Evolutionary conservation across 805 yeast species (phyloP).

Genomic region (Komagataella populi): DNA sequence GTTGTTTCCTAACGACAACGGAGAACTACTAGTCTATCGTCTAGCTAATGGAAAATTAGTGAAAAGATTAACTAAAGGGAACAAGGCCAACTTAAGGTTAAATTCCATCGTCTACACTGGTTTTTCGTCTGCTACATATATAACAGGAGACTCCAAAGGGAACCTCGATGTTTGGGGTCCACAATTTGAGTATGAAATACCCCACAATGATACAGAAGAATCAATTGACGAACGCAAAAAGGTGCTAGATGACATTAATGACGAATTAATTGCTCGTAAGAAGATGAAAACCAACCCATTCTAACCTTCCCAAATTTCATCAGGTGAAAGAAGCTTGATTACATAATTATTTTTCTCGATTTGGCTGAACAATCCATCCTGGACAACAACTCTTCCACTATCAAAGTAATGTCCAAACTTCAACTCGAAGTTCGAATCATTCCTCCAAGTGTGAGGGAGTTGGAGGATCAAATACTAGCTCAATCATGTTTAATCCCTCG

Average conservation of each 20-base stretch:
- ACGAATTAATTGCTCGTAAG: background rate
- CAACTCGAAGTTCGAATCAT: background rate
- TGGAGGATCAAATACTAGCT: background rate
- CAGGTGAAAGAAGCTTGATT: background rate
- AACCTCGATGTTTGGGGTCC: conserved; percentile 47
- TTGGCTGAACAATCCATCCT: background rate
- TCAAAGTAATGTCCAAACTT: background rate
- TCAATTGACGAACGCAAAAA: background rate
- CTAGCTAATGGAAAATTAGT: conserved; percentile 50
- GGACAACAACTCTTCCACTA: background rate
- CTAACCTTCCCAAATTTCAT: background rate
- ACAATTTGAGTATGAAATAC: conserved; percentile 2
- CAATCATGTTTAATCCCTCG: background rate
- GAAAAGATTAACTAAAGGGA: conserved; percentile 34
- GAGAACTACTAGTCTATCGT: conserved; percentile 50
- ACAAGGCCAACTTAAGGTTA: conserved; percentile 26
- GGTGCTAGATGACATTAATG: background rate
- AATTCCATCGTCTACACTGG: conserved; percentile 40
- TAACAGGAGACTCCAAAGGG: conserved; percentile 58
- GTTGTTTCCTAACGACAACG: conserved; percentile 64
- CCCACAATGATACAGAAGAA: background rate
- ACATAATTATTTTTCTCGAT: background rate
- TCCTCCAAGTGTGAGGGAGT: conserved; percentile 1
- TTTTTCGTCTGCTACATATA: conserved; percentile 28
- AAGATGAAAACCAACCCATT: background rate